These are phyloP conservation scores for Cladosporium sphaerospermum DNA, from an alignment of 2,329 filamentous ascomycete genomes.

Conservation along the genomic window DNA sequence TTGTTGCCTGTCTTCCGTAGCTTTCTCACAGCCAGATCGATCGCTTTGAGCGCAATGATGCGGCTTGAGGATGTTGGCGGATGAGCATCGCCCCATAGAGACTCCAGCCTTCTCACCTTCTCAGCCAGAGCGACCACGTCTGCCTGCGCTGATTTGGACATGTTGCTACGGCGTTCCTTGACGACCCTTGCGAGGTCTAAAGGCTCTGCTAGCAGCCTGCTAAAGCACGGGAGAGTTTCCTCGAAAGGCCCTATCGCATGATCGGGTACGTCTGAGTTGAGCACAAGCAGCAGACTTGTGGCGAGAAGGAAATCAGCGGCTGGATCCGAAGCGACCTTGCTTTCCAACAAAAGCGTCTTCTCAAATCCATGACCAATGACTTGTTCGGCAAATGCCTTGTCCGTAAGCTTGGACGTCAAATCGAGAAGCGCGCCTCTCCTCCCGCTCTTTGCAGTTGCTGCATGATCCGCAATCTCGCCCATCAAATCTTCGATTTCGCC, in stretches of 20 bases:
- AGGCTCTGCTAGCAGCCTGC: constrained; percentile 47
- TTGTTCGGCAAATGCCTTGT: constrained; percentile 59
- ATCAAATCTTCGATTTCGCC: constrained; percentile 51
- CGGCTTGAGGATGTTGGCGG: constrained; percentile 55
- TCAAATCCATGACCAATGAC: constrained; percentile 72
- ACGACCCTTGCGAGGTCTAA: constrained; percentile 56
- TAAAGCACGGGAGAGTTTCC: constrained; percentile 38
- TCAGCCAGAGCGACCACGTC: constrained; percentile 51
- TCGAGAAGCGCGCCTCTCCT: constrained; percentile 51
- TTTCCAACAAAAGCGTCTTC: constrained; percentile 57
- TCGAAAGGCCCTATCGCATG: constrained; percentile 53
- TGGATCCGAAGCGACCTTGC: constrained; percentile 41
- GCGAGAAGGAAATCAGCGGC: constrained; percentile 56
- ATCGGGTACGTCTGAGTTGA: constrained; percentile 54
- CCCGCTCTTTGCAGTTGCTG: constrained; percentile 37
- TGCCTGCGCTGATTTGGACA: constrained; percentile 59
- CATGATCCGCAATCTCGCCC: constrained; percentile 51
- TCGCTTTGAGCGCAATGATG: constrained; percentile 55
- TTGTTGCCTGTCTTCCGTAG: constrained; percentile 39
- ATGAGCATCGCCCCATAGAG: constrained; percentile 54
- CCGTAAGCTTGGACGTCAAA: constrained; percentile 47
- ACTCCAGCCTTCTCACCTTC: constrained; percentile 32
- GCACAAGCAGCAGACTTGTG: constrained; percentile 57
- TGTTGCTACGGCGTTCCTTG: constrained; percentile 59
- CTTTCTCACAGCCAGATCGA: constrained; percentile 53